phyloP scores from a whole-genome alignment of 2,329 filamentous ascomycete genomes.

The Gaeumannomyces sp. region DNA sequence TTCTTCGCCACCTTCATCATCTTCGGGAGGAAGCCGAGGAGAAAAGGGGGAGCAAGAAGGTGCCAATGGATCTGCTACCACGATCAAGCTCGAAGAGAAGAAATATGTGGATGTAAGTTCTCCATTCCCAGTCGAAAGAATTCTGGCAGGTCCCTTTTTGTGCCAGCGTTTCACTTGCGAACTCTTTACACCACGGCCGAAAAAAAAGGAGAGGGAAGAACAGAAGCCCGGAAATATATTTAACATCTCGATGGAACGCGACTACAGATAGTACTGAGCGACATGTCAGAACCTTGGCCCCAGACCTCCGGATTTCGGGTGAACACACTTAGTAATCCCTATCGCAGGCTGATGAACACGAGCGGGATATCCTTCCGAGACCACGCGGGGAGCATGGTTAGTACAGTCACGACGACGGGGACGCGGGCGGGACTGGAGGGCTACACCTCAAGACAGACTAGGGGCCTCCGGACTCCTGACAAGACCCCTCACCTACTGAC shows the following conservation, averaged over 20 bases:
- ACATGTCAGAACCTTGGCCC: constrained; percentile 98
- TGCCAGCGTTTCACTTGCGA: not conserved
- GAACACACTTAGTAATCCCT: constrained; percentile 90
- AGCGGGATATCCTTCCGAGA: constrained; percentile 82
- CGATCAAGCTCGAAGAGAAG: constrained; percentile 26
- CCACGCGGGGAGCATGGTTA: constrained; percentile 90
- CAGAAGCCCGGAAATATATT: not conserved
- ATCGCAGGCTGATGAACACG: constrained; percentile 99
- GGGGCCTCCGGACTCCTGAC: not conserved
- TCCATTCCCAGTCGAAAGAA: not conserved
- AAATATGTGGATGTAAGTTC: constrained; percentile 60
- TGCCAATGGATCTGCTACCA: constrained; percentile 15
- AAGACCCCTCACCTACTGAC: not conserved
- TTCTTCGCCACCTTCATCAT: not conserved
- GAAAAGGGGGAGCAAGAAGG: not conserved
- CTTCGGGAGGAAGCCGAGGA: no score
- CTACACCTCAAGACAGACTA: not conserved
- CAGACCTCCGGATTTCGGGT: constrained; percentile 72
- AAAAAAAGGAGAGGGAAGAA: not conserved
- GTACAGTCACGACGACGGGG: not conserved
- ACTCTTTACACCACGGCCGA: not conserved
- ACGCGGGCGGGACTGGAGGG: not conserved
- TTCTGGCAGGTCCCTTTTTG: not conserved
- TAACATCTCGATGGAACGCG: not conserved
- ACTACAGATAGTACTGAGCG: constrained; percentile 75